phyloP scores from a whole-genome alignment of 2,329 filamentous ascomycete genomes.

The Teratosphaeria zuluensis region DNA sequence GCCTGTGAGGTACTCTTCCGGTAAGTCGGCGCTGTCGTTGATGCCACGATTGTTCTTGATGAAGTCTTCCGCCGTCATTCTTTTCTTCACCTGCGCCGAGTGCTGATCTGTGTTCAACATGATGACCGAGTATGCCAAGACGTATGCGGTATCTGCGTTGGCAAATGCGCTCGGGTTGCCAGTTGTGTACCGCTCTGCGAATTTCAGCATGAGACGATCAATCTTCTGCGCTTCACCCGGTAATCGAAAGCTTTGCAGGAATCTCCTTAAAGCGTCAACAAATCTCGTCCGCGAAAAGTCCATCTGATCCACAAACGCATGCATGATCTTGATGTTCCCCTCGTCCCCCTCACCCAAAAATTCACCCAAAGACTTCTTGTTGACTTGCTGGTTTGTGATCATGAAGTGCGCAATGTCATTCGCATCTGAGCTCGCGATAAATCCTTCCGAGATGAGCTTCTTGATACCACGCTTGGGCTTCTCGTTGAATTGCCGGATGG shows the following conservation, averaged over 20 bases:
- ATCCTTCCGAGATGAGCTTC: slow-evolving; percentile 69
- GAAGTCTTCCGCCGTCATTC: slow-evolving; percentile 95
- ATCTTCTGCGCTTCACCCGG: slow-evolving; percentile 98
- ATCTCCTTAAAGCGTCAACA: slow-evolving; percentile 81
- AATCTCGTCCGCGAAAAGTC: slow-evolving; percentile 87
- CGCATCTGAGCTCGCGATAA: slow-evolving; percentile 70
- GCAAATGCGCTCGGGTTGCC: slow-evolving; percentile 96
- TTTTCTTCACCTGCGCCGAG: slow-evolving; percentile 72
- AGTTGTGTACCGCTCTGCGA: slow-evolving; percentile 88
- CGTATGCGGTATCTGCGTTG: slow-evolving; percentile 95
- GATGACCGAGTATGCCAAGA: slow-evolving; percentile 92
- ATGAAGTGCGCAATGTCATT: slow-evolving; percentile 80
- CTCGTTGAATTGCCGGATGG: slow-evolving; percentile 88
- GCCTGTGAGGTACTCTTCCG: slow-evolving; percentile 76
- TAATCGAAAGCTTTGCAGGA: slow-evolving; percentile 87
- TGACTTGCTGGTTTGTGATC: slow-evolving; percentile 67
- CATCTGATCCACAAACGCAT: slow-evolving; percentile 93
- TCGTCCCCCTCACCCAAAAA: slow-evolving; percentile 89
- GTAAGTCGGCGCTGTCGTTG: slow-evolving; percentile 89
- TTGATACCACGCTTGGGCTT: slow-evolving; percentile 94
- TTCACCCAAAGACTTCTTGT: slow-evolving; percentile 89
- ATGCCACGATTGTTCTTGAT: slow-evolving; percentile 99
- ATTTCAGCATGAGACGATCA: slow-evolving; percentile 98
- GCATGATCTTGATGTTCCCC: slow-evolving; percentile 94
- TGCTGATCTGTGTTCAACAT: slow-evolving; percentile 94